These are phyloP conservation scores for Metschnikowia vanudenii DNA, from an alignment of 805 yeast species.

Conservation along the genomic window DNA sequence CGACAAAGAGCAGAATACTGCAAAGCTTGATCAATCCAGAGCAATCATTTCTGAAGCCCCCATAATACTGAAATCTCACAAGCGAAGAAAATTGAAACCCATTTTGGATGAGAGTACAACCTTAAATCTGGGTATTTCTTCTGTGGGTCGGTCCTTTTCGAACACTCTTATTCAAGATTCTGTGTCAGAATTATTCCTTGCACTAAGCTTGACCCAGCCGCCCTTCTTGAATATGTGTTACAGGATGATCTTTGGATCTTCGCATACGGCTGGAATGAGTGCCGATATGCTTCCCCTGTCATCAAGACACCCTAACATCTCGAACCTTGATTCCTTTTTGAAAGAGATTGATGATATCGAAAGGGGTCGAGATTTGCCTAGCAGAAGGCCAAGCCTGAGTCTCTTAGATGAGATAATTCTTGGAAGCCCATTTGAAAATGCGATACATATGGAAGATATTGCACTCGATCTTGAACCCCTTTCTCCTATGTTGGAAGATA, in stretches of 20 bases:
- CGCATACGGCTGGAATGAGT: neutral
- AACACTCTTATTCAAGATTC: neutral
- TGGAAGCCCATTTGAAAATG: neutral
- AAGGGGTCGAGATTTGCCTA: slow-evolving; percentile 15
- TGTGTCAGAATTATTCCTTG: slow-evolving; percentile 7
- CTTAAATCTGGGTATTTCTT: neutral
- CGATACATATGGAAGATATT: neutral
- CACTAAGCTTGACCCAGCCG: slow-evolving; percentile 8
- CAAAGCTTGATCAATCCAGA: slow-evolving; percentile 5
- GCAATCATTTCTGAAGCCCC: slow-evolving; percentile 2
- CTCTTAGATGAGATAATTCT: slow-evolving; percentile 1
- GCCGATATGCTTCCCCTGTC: slow-evolving; percentile 10
- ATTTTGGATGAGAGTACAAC: slow-evolving; percentile 8
- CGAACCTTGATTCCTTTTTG: slow-evolving; percentile 9
- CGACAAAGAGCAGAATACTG: slow-evolving; percentile 10
- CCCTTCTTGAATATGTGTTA: slow-evolving; percentile 11
- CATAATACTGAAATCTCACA: neutral
- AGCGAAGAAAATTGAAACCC: slow-evolving; percentile 7
- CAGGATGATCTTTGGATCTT: slow-evolving; percentile 9
- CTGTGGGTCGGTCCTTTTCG: neutral
- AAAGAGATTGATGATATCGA: slow-evolving; percentile 16
- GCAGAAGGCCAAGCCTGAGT: slow-evolving; percentile 15
- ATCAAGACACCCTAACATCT: slow-evolving; percentile 8
- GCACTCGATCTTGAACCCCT: slow-evolving; percentile 10
- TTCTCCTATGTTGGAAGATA: slow-evolving; percentile 10